Evolutionary conservation across 2,329 filamentous ascomycete species (phyloP), one percentile per base, ranked within the genome.

Genomic region (Ophiostoma quercus): DNA sequence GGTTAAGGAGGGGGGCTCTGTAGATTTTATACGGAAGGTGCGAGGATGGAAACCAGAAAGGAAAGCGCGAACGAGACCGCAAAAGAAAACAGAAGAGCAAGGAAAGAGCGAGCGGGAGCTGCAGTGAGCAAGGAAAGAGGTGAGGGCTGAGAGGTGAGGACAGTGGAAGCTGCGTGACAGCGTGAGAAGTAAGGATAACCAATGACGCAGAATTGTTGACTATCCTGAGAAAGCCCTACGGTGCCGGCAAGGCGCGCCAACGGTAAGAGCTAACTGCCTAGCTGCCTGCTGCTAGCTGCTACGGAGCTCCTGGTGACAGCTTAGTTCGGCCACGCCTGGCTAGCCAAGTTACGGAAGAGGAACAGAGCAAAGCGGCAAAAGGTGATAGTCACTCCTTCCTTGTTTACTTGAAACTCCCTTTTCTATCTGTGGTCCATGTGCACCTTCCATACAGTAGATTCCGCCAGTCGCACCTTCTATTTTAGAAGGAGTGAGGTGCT

Each of bases 21-120:
- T 39, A 65, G 16, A 34, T 62, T 63, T 32, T 63, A 63, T 63
- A 65, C 29, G 62, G 22, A 66, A 66, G 65, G 37, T 19, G n/a
- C 34, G 19, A 29, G 9, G 63, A 41, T 7, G 14, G 32, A 37
- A n/a, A 41, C 32, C 6, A 25, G 19, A 3, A 47, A 32, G 37
- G 34, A 43, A 66, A 43, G 65, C 19, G 34, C 19, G 9, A 43
- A 34, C 16, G 60, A 66, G 63, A 37, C 25, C 60, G n/a, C 1
- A 41, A 25, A 37, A 25, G 12, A 39, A 6, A 39, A 11, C 4
- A n/a, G 34, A 66, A 63, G 60, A 37, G 32, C 12, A 29, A 66
- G 7, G 63, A 66, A 8, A 16, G 37, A 66, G 65, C 5, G 25
- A 43, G n/a, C 22, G 34, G 37, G 19, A 47, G 34, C 1, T 22